phyloP scores from a whole-genome alignment of 169 alveolate species.

The Amoebophrya sp. region DNA sequence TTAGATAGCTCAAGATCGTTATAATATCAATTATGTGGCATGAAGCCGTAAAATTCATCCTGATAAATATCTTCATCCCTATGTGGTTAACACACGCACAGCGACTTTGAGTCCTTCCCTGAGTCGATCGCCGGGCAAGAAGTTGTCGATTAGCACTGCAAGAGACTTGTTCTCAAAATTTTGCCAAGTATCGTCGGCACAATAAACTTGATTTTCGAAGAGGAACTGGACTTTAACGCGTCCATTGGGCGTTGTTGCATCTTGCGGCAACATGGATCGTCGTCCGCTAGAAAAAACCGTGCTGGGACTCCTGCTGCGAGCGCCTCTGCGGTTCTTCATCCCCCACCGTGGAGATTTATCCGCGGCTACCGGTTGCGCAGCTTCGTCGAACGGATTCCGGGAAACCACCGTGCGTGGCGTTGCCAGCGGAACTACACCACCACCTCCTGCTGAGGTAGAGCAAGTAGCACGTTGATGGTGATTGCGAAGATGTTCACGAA shows the following conservation, averaged over 20 bases:
- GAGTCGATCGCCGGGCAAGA: neutral
- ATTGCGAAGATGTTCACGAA: neutral
- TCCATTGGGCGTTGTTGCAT: neutral
- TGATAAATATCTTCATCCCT: too few relatives aligned
- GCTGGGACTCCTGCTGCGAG: too few relatives aligned
- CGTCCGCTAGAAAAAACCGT: neutral
- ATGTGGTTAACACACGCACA: too few relatives aligned
- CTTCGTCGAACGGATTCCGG: neutral
- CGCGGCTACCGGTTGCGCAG: neutral
- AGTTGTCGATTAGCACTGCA: neutral
- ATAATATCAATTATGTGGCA: too few relatives aligned
- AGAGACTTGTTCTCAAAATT: neutral
- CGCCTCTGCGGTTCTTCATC: too few relatives aligned
- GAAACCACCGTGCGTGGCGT: too few relatives aligned
- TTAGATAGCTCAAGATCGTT: too few relatives aligned
- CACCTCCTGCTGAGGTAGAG: too few relatives aligned
- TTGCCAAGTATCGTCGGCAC: neutral
- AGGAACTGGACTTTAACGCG: neutral
- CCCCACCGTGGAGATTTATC: neutral
- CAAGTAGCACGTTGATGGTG: neutral
- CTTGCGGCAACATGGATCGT: too few relatives aligned
- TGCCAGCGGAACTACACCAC: too few relatives aligned
- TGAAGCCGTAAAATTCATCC: too few relatives aligned
- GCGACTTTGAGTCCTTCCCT: neutral
- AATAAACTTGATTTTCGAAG: neutral